phyloP scores from a whole-genome alignment of 305 asterid genomes.

The Fraxinus xanthoxyloides region DNA sequence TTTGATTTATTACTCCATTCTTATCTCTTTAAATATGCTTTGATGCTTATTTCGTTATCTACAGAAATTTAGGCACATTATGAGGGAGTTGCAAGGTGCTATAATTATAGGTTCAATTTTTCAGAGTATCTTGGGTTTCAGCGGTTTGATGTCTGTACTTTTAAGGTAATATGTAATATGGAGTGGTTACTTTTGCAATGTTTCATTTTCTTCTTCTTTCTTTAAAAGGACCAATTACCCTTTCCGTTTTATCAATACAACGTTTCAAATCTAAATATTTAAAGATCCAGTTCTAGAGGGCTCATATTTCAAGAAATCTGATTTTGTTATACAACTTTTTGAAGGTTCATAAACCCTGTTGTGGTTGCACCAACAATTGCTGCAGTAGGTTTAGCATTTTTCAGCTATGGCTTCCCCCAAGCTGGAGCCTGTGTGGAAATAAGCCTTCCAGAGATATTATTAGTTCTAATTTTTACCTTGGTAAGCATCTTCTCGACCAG shows the following conservation, averaged over 20 bases:
- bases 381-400: constrained; percentile 87
- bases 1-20: background rate
- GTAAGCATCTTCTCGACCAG: constrained; percentile 44
- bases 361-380: constrained; percentile 95
- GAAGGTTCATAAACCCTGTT: constrained; percentile 89
- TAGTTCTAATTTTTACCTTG: constrained; percentile 87
- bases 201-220: constrained; percentile 11
- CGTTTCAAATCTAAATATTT: background rate
- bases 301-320: background rate
- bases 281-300: background rate
- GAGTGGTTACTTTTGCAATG: constrained; percentile 10
- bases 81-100: constrained; percentile 97
- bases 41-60: constrained; percentile 18
- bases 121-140: constrained; percentile 87
- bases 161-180: constrained; percentile 53
- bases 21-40: background rate
- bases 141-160: constrained; percentile 81
- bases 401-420: constrained; percentile 95
- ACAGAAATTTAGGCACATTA: constrained; percentile 89
- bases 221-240: background rate
- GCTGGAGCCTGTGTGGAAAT: constrained; percentile 96
- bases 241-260: background rate
- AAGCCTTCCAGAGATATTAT: constrained; percentile 80
- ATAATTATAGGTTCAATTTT: constrained; percentile 81
- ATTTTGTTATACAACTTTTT: constrained; percentile 12